Base-by-base conservation (phyloP, 2,329 filamentous ascomycete genomes). In the Hirsutella minnesotensis region DNA sequence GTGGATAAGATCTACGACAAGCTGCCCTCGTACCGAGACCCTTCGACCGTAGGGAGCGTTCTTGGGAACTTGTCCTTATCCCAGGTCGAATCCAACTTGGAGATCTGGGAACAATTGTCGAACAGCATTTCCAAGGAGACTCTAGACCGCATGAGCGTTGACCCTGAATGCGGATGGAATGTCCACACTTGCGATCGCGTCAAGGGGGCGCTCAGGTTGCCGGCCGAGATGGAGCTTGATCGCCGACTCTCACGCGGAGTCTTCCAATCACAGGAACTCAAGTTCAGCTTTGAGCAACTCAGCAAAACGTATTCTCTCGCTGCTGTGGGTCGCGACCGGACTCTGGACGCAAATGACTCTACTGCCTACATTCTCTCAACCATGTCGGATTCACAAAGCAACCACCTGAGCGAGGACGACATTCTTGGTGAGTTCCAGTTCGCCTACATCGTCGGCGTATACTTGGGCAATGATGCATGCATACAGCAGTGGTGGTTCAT, bases 401-500 rank as follows among this genome's bases (percentile, higher is more conserved):
- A 49, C 24, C 41, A 51, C 5, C 20, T 61, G 9, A 46, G 44
- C 1, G 62, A 64, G 27, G 59, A 62, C 2, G 69, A 75, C 42
- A 57, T 81, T 21, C 55, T 76, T 5, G 77, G 75, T 38, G 77
- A 82, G 53, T 56, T 81, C 2, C 77, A 81, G 49, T 73, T 81
- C 53, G 68, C 69, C 35, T 81, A 73, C 50, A 51, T 81, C 4
- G 70, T 70, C 0, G 77, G 76, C 31, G 68, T 72, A 54, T 66
- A 75, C 43, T 67, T 81, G 1, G 70, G 72, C 34, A 81, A 79
- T 53, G 60, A 72, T 35, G 65, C 73, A 9, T 81, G 77, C 49
- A 62, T 79, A 36, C 73, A 78, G 47, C 76, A 81, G 47, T 81
- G 77, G 77, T 75, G 69, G 64, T 67, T 77, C 51, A 66, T 77